These are phyloP conservation scores for Eragrostis tef DNA, from an alignment of 202 grass and related monocot genomes.

Conservation along the genomic window DNA sequence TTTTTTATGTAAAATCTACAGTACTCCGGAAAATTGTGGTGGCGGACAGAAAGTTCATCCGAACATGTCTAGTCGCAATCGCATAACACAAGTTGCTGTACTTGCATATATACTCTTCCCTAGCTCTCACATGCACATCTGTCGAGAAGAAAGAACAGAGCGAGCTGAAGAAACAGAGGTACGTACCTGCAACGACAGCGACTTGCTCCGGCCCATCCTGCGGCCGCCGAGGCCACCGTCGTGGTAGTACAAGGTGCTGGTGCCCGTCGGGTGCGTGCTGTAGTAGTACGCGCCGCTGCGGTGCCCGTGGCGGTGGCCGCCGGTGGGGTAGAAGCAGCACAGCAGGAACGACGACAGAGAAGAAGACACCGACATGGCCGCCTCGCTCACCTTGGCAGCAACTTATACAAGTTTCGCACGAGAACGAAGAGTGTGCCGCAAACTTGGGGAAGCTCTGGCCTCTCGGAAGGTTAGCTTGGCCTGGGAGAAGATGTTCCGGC, in stretches of 20 bases:
- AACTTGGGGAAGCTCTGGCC: not conserved
- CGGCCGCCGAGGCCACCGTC: slow-evolving; percentile 50
- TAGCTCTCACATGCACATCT: not conserved
- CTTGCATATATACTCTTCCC: slow-evolving; percentile 36
- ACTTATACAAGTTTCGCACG: not conserved
- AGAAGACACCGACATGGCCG: slow-evolving; percentile 64
- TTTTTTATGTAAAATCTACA: not conserved
- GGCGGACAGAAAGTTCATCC: slow-evolving; percentile 38
- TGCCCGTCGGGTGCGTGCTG: slow-evolving; percentile 67
- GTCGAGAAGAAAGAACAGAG: not conserved
- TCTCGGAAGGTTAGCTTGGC: slow-evolving; percentile 1
- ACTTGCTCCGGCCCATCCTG: slow-evolving; percentile 63
- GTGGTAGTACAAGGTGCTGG: slow-evolving; percentile 55
- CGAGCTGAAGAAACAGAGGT: not conserved
- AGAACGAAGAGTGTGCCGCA: not conserved
- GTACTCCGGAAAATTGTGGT: not conserved
- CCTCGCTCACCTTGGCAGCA: not conserved
- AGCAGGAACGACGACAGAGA: slow-evolving; percentile 67
- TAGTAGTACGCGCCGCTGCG: slow-evolving; percentile 71
- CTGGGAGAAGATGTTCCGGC: not conserved
- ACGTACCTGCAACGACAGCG: slow-evolving; percentile 80
- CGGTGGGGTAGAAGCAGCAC: slow-evolving; percentile 62
- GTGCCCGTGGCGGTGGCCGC: slow-evolving; percentile 54
- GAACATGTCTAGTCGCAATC: slow-evolving; percentile 40
- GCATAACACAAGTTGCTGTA: slow-evolving; percentile 30